Evolutionary conservation across 1,139 yeast genomes (phyloP).

Genomic region (Sugiyamaella castrensis): DNA sequence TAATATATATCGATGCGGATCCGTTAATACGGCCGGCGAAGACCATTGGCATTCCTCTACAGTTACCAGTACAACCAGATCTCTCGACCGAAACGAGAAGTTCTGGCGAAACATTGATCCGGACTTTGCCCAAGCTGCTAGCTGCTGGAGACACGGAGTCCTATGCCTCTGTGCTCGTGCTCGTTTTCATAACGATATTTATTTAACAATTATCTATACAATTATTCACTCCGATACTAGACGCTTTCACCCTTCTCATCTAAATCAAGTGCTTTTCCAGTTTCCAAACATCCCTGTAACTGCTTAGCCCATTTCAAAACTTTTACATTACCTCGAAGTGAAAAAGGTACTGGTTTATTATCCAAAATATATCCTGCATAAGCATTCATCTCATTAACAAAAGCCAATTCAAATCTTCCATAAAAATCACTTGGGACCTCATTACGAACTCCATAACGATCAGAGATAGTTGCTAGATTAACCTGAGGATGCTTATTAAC

Average conservation of each 20-base stretch:
- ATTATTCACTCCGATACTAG: background rate
- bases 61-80: too few species aligned
- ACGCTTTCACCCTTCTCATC: slow-evolving; percentile 23
- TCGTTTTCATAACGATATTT: too few species aligned
- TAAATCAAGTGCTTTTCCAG: slow-evolving; percentile 22
- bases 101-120: too few species aligned
- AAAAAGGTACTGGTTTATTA: slow-evolving; percentile 22
- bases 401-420: slow-evolving; percentile 23
- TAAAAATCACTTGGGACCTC: slow-evolving; percentile 24
- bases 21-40: too few species aligned
- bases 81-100: too few species aligned
- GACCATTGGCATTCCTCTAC: too few species aligned
- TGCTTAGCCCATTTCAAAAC: slow-evolving; percentile 26
- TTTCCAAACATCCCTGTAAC: slow-evolving; percentile 23
- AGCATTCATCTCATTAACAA: slow-evolving; percentile 22
- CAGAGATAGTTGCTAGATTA: slow-evolving; percentile 20
- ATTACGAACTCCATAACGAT: slow-evolving; percentile 20
- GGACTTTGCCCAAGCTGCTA: too few species aligned
- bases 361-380: slow-evolving; percentile 19
- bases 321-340: slow-evolving; percentile 24
- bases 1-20: too few species aligned
- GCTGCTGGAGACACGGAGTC: too few species aligned
- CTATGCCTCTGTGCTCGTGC: too few species aligned
- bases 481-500: slow-evolving; percentile 24
- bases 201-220: too few species aligned